Percentiles rank a stretch among this genome's conserved stretches.
Conservation (phyloP, 495 filamentous ascomycete species). For the Articulospora tetracladia region DNA sequence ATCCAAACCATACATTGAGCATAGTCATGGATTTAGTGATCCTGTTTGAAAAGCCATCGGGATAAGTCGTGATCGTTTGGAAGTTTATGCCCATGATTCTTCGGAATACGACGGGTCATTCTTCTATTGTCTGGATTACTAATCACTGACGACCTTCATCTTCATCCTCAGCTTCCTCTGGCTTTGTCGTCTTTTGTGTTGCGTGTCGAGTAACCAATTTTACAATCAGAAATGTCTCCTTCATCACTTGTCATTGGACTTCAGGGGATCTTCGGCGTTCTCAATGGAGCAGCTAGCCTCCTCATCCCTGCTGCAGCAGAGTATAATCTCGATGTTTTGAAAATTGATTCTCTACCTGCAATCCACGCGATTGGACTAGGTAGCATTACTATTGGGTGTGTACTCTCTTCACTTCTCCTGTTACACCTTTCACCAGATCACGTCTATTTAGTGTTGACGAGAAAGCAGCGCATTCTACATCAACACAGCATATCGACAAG, state of each 20-base stretch:
- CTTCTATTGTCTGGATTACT: no score
- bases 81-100: no score
- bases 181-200: no score
- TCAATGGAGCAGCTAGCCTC: constrained; percentile 9
- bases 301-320: background rate
- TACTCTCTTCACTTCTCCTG: background rate
- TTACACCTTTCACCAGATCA: background rate
- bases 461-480: constrained; percentile 5
- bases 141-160: no score
- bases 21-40: no score
- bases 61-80: no score
- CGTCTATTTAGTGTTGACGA: background rate
- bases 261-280: constrained; percentile 11
- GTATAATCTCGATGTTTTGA: background rate
- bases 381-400: constrained; percentile 6
- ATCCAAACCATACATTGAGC: no score
- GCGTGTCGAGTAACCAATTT: no score
- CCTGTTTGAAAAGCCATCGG: no score
- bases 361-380: constrained; percentile 10
- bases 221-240: background rate
- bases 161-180: no score
- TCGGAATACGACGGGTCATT: no score
- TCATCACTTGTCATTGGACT: background rate
- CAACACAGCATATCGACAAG: background rate
- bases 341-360: constrained; percentile 2